Conservation (phyloP, 768 basidiomycete genomes). For the Asterophora lycoperdoides region DNA sequence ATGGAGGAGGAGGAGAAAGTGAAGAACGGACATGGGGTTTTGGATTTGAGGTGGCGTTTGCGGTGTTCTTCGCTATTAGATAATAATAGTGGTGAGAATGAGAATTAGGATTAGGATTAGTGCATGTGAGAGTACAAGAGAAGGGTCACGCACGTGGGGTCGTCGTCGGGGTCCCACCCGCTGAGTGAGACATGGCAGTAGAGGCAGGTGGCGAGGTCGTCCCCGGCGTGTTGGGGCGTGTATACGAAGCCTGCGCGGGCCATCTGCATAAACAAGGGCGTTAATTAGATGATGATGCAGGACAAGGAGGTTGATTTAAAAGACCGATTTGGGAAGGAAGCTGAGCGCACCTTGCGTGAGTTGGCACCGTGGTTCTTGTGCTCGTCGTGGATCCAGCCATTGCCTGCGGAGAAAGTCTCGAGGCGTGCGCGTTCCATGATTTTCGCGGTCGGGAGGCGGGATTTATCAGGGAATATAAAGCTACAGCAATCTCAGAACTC, state of each 20-base stretch:
- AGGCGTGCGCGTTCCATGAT: slow-evolving; percentile 69
- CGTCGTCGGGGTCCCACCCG: slow-evolving; percentile 85
- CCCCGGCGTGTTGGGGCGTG: slow-evolving; percentile 60
- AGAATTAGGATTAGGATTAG: slow-evolving; percentile 3
- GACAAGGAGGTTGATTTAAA: neutral
- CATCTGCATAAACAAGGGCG: slow-evolving; percentile 47
- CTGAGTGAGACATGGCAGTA: slow-evolving; percentile 78
- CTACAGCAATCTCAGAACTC: slow-evolving; percentile 29
- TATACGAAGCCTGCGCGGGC: slow-evolving; percentile 86
- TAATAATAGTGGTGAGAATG: slow-evolving; percentile 4
- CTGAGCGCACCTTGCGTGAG: slow-evolving; percentile 54
- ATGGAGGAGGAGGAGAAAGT: slow-evolving; percentile 6
- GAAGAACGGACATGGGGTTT: slow-evolving; percentile 40
- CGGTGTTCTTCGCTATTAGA: slow-evolving; percentile 65
- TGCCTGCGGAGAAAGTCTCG: slow-evolving; percentile 53
- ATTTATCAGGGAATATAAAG: slow-evolving; percentile 53
- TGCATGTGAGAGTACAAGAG: no score
- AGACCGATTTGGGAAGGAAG: neutral
- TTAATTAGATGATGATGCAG: no score
- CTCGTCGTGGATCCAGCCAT: slow-evolving; percentile 68
- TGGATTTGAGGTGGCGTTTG: slow-evolving; percentile 53
- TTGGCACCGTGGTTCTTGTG: slow-evolving; percentile 60
- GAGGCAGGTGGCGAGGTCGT: slow-evolving; percentile 82
- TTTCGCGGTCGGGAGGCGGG: slow-evolving; percentile 62
- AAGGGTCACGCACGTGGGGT: slow-evolving; percentile 67